Evolutionary conservation across 2,329 filamentous ascomycete genomes (phyloP).

Genomic region (Mollisiaceae sp.): DNA sequence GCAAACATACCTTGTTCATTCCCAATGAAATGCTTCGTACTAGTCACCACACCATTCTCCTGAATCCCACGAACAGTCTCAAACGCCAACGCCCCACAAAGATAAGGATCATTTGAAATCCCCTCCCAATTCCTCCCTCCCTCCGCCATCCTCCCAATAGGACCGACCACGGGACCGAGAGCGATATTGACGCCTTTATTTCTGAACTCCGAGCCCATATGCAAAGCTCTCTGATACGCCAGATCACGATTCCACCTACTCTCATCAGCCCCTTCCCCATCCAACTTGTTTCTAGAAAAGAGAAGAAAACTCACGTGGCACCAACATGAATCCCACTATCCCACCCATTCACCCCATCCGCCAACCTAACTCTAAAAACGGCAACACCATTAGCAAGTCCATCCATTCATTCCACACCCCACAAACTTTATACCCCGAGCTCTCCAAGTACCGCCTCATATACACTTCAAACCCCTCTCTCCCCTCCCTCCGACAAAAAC

Average conservation of each 20-base stretch:
- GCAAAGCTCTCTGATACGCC: constrained; percentile 68
- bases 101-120: constrained; percentile 53
- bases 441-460: too few relatives aligned
- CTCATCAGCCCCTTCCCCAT: neutral
- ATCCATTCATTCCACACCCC: too few relatives aligned
- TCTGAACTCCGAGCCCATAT: constrained; percentile 74
- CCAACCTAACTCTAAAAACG: constrained; percentile 65
- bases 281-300: too few relatives aligned
- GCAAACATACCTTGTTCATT: constrained; percentile 68
- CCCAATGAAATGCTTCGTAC: constrained; percentile 63
- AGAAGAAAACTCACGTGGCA: constrained; percentile 20
- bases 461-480: too few relatives aligned
- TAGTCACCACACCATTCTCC: constrained; percentile 34
- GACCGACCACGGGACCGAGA: constrained; percentile 68
- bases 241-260: constrained; percentile 65
- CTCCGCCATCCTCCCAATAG: constrained; percentile 68
- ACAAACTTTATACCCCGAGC: too few relatives aligned
- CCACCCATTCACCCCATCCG: constrained; percentile 54
- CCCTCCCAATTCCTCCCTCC: constrained; percentile 75
- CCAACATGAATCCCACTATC: constrained; percentile 34
- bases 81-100: constrained; percentile 58
- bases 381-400: too few relatives aligned
- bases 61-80: constrained; percentile 37
- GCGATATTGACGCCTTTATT: constrained; percentile 77
- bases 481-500: too few relatives aligned